Base-by-base conservation (phyloP, 164 flowering plant genomes). In the Umbilicus rupestris region DNA sequence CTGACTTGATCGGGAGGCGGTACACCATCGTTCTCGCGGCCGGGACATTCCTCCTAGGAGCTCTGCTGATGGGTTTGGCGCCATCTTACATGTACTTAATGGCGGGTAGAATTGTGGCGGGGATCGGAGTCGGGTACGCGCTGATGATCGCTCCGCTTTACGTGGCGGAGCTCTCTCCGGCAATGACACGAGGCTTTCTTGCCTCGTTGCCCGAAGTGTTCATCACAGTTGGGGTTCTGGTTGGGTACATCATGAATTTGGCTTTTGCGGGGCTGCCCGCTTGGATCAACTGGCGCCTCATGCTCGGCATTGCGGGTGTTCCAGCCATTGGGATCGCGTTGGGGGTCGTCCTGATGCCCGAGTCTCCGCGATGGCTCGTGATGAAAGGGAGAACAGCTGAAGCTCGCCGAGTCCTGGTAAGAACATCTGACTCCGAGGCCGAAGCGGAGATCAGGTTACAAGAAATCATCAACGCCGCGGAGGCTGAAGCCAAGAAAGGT, bases 361-460 rank as follows among this genome's bases (percentile, higher is more conserved):
- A 93, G 57, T 90, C 94, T 1, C 98, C 94, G 2, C 82, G 93
- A 42, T 92, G 96, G 98, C 84, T 92, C 3, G 84, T 83, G 64
- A 79, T 86, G 88, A 72, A 77, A 59, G 89, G 91, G 26, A 64
- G 82, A 16, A 0, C 57, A 0, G 78, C 63, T 0, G 92, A 86
- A 46, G 98, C 98, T 0, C 82, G 69, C 22, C 26, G 14, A 55
- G 88, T 90, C 1, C 31, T 93, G 39, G 12, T 76, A 22, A 81
- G 65, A 66, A 84, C 86, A 0, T 83, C 88, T 0, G 70, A 73
- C 3, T 28, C 69, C 2, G 76, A 65, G 22, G 81, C 72, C 1
- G 98, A 90, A 73, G 94, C 96, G 0, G 76, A 83, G 14, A 3
- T 58, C 0, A 72, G 97, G 47, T 75, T 88, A 1, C 35, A 17